Conservation (phyloP, 2,329 filamentous ascomycete species). For the Phyllosticta citribraziliensis region DNA sequence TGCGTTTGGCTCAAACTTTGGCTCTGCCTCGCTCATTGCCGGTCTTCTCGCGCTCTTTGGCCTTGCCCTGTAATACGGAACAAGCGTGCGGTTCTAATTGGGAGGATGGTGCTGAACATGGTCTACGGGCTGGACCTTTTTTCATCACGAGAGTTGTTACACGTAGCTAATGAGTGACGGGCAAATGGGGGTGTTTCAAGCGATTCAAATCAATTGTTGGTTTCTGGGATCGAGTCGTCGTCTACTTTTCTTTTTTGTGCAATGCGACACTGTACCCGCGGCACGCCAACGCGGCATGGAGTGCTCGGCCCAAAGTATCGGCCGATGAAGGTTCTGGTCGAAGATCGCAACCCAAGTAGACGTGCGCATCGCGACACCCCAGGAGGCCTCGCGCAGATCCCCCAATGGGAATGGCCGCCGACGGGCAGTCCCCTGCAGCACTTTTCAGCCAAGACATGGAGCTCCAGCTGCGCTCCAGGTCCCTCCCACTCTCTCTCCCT, state of each 20-base stretch:
- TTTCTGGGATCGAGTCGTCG: background rate
- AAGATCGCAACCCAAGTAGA: background rate
- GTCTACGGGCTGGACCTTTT: background rate
- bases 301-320: background rate
- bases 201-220: background rate
- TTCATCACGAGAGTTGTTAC: slow-evolving; percentile 8
- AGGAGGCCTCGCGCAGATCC: slow-evolving; percentile 1
- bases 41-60: slow-evolving; percentile 48
- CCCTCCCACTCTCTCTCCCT: slow-evolving; percentile 1
- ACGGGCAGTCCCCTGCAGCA: background rate
- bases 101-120: background rate
- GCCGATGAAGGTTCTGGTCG: background rate
- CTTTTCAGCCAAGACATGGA: background rate
- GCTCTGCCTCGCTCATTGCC: slow-evolving; percentile 42
- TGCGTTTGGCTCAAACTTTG: slow-evolving; percentile 39
- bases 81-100: background rate
- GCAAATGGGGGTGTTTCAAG: background rate
- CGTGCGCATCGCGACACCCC: background rate
- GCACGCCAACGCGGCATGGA: background rate
- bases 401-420: background rate
- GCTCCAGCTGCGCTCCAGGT: background rate
- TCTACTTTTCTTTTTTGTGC: background rate
- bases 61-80: slow-evolving; percentile 42
- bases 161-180: slow-evolving; percentile 10
- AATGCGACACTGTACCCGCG: background rate